A percentile compares a stretch with the other conserved stretches of the same genome.
Evolutionary conservation across 495 filamentous ascomycete genomes (phyloP).

Genomic region (Lasiosphaeria miniovina): DNA sequence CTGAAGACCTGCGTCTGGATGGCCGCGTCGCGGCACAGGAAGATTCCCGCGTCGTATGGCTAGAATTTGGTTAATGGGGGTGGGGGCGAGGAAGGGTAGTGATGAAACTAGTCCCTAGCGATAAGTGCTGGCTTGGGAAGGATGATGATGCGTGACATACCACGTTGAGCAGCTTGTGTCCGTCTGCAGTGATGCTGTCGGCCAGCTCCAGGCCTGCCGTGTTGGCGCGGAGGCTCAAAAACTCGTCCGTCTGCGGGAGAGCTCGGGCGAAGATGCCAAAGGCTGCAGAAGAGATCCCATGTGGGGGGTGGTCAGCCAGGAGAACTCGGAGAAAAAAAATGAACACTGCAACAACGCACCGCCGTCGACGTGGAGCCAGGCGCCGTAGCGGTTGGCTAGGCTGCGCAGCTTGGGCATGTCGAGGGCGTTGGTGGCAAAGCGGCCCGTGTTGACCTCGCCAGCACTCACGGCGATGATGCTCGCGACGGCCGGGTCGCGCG

Average conservation of each 20-base stretch:
- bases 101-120: background rate
- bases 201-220: constrained; percentile 73
- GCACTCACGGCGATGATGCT: constrained; percentile 76
- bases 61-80: constrained; percentile 22
- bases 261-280: constrained; percentile 82
- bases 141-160: constrained; percentile 34
- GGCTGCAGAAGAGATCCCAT: constrained; percentile 38
- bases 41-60: constrained; percentile 92
- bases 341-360: constrained; percentile 36
- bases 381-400: constrained; percentile 69
- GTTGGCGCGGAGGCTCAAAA: constrained; percentile 50
- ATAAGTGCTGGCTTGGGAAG: background rate
- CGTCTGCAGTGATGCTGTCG: constrained; percentile 83
- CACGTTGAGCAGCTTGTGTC: constrained; percentile 90
- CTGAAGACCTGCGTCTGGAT: constrained; percentile 64
- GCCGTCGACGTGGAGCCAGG: constrained; percentile 90
- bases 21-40: constrained; percentile 63
- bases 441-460: constrained; percentile 89
- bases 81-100: background rate
- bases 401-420: constrained; percentile 63
- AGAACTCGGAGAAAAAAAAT: background rate
- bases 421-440: constrained; percentile 63
- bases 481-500: constrained; percentile 44
- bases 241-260: constrained; percentile 59
- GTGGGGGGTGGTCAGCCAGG: background rate